Evolutionary conservation across 2,329 filamentous ascomycete genomes (phyloP), one percentile per base, ranked within the genome.

Genomic region (Capronia americana): DNA sequence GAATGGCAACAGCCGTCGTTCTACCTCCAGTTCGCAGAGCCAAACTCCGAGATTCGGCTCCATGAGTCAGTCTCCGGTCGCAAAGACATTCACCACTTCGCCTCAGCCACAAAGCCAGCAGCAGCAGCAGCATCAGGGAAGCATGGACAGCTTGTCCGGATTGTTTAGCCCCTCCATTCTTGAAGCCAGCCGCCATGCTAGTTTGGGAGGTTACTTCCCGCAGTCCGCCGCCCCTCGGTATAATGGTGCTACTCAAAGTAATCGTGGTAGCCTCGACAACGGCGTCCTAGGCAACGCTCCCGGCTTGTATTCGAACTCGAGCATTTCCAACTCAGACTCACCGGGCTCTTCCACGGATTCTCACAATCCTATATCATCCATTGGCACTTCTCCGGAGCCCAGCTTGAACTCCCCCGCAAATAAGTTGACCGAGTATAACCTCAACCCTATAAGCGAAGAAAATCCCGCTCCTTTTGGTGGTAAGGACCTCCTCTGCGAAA

Each of bases 161-260:
- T 77, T 89, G 7, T 90, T 90, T 75, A 88, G 84, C 60, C 87
- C 88, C 3, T 82, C 81, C 7, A 76, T 85, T 24, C 75, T 85
- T 23, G 80, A 83, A 67, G 81, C 77, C 54, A 81, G 80, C 67
- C 79, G 77, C 38, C 78, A 79, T 70, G 79, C 74, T 51, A 77
- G 78, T 58, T 73, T 75, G 51, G 75, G 75, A 69, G 79, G 79
- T 46, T 80, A 79, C 61, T 77, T 79, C 61, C 70, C 77, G 66
- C 85, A 77, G 70, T 80, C 79, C 46, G 58, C 58, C n/a, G 11
- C 38, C 14, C 46, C 58, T 51, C 63, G 61, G 17, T 61, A 63
- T 51, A 68, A 58, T 20, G 24, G 23, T 28, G 58, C 50, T 14
- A 48, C 26, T 20, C 61, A 57, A 61, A 69, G 63, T 46, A 63